Conservation (phyloP, 345 rosid genomes). For the Limnanthes douglasii region DNA sequence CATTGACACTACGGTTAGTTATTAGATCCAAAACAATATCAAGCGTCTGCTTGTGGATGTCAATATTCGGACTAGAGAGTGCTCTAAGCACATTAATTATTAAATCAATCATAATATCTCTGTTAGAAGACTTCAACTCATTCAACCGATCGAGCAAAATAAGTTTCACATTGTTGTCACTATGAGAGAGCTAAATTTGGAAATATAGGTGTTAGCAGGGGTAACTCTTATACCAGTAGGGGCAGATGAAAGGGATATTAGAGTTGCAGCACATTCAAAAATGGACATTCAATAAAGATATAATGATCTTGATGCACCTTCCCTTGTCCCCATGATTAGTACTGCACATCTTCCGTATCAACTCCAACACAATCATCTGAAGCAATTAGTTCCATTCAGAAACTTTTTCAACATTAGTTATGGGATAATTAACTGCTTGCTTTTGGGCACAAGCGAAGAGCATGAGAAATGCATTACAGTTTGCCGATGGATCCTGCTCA, state of each 20-base stretch:
- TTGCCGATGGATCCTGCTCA: constrained; percentile 47
- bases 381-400: constrained; percentile 42
- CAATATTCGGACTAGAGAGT: constrained; percentile 81
- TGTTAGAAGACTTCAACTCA: constrained; percentile 53
- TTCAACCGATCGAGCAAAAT: constrained; percentile 73
- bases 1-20: constrained; percentile 61
- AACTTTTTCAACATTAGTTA: constrained; percentile 38
- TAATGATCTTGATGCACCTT: constrained; percentile 34
- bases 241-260: constrained; percentile 80
- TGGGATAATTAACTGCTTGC: constrained; percentile 35
- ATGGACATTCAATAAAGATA: constrained; percentile 36
- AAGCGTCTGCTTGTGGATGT: constrained; percentile 68
- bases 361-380: constrained; percentile 41
- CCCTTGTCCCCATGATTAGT: constrained; percentile 34
- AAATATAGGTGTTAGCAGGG: constrained; percentile 68
- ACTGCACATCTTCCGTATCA: constrained; percentile 38
- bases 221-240: constrained; percentile 81
- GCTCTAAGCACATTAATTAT: constrained; percentile 88
- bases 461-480: constrained; percentile 57
- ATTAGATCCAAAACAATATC: constrained; percentile 78
- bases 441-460: constrained; percentile 49
- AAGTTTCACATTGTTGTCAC: constrained; percentile 86
- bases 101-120: constrained; percentile 77
- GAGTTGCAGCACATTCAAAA: constrained; percentile 65
- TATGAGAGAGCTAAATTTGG: constrained; percentile 71